A percentile compares a stretch with the other conserved stretches of the same genome.
Conservation (phyloP, 208 protist species). For the Porcisia hertigi region DNA sequence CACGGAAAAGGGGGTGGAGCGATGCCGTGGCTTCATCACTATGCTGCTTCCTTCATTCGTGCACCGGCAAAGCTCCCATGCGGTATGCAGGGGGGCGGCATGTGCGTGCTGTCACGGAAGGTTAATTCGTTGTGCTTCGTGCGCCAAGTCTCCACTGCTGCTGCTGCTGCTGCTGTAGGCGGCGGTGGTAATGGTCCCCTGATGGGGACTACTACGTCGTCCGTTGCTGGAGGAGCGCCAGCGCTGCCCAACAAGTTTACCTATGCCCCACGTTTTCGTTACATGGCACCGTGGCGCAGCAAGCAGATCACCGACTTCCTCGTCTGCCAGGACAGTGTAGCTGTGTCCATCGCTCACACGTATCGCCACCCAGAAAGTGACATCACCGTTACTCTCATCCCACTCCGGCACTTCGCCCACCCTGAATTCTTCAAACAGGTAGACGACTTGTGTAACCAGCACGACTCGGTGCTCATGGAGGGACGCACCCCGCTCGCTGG, state of each 20-base stretch:
- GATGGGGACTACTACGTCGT: not conserved
- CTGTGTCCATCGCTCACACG: slow-evolving; percentile 64
- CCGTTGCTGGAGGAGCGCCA: not conserved
- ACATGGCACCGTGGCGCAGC: slow-evolving; percentile 62
- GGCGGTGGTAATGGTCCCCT: not conserved
- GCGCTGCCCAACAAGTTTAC: slow-evolving; percentile 14
- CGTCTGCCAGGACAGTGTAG: slow-evolving; percentile 34
- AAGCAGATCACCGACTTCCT: slow-evolving; percentile 63
- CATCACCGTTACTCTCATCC: slow-evolving; percentile 77
- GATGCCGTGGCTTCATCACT: not conserved
- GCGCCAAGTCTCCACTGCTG: not conserved
- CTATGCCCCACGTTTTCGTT: slow-evolving; percentile 59
- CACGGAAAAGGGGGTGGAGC: not conserved
- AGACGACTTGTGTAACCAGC: slow-evolving; percentile 74
- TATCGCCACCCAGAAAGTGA: slow-evolving; percentile 43
- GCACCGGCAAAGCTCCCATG: not conserved
- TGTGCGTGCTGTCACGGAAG: not conserved
- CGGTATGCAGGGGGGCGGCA: not conserved
- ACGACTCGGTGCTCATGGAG: slow-evolving; percentile 88
- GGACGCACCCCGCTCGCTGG: slow-evolving; percentile 65
- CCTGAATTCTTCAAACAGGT: slow-evolving; percentile 84
- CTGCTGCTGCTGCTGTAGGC: not conserved
- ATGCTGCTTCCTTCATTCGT: not conserved
- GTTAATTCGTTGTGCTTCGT: not conserved
- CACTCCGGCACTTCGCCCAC: slow-evolving; percentile 80